phyloP scores from a whole-genome alignment of 441 rosid genomes.

The Geranium incanum region DNA sequence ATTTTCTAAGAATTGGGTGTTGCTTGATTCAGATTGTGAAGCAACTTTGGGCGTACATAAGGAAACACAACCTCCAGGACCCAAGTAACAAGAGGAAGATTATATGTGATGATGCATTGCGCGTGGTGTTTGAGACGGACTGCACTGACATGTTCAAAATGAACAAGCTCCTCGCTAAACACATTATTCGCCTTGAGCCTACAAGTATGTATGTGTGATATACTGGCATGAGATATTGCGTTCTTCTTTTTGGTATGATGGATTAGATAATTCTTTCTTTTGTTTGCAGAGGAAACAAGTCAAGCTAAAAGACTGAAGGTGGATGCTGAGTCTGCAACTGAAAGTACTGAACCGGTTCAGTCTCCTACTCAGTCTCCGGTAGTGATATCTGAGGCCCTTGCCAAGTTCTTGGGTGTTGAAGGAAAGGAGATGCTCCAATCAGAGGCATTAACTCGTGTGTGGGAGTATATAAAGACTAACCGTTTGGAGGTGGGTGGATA shows the following conservation, averaged over 20 bases:
- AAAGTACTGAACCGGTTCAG: slow-evolving; percentile 28
- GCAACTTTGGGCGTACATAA: slow-evolving; percentile 93
- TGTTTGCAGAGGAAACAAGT: not conserved
- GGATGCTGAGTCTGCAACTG: slow-evolving; percentile 44
- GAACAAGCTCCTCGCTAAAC: slow-evolving; percentile 89
- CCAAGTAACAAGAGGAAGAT: slow-evolving; percentile 97
- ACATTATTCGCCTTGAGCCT: slow-evolving; percentile 76
- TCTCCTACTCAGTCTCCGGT: slow-evolving; percentile 26
- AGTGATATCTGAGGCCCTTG: slow-evolving; percentile 53
- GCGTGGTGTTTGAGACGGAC: slow-evolving; percentile 83
- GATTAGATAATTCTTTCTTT: not conserved
- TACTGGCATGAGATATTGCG: not conserved
- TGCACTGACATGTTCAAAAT: slow-evolving; percentile 98
- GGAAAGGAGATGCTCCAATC: slow-evolving; percentile 48
- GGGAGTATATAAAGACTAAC: slow-evolving; percentile 58
- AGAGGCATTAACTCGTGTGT: slow-evolving; percentile 42
- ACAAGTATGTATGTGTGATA: slow-evolving; percentile 38
- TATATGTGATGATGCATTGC: slow-evolving; percentile 83
- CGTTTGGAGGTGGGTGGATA: slow-evolving; percentile 43
- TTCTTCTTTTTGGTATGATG: not conserved
- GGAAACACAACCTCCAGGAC: slow-evolving; percentile 94
- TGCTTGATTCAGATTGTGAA: slow-evolving; percentile 61
- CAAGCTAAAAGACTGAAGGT: slow-evolving; percentile 62
- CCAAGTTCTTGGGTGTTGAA: slow-evolving; percentile 50
- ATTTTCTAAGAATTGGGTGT: not conserved